Evolutionary conservation across 1,284 basidiomycete species (phyloP), one percentile per base, ranked within the genome.

Genomic region (Trichosporon asahii): DNA sequence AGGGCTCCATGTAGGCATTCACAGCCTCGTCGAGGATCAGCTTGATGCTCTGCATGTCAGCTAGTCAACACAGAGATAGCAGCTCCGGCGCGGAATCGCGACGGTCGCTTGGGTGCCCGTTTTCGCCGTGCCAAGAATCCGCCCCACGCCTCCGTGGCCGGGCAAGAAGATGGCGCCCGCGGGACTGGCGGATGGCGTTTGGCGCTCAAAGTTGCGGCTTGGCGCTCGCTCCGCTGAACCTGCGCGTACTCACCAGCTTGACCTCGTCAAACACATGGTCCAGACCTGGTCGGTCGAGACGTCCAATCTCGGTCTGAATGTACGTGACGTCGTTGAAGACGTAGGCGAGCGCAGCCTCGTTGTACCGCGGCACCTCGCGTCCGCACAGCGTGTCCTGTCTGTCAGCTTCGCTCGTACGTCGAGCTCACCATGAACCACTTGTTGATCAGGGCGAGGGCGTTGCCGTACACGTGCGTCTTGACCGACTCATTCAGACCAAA

Each of bases 401-500:
- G 49, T 70, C 69, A 74, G 70, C 14, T 12, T 2, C 21, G 15
- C 8, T 18, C 9, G 23, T 3, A 14, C 8, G 35, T 12, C 6
- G 53, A 12, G 76, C 82, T 66, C 69, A 84, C 95, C 89, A 95
- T 91, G 40, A 99, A 85, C 74, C 90, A 91, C 68, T 90, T 88
- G 0, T 94, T 91, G 68, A 98, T 93, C 78, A 96, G 93, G 37
- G 87, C 85, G 49, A 96, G 87, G 14, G 96, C 95, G 46, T 89
- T 91, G 74, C 88, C 88, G 82, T 97, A 99, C 14, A 93, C 92
- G 72, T 91, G 89, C 64, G 92, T 90, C 83, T 96, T 96, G 83
- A 94, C 91, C 6, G 85, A 84, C 69, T 93, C 90, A 72, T 84
- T 84, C 40, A 88, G 75, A 9, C 93, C 90, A 78, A 97, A 90